A percentile compares a stretch with the other conserved stretches of the same genome.
These are phyloP conservation scores for Chrysoporthe deuterocubensis DNA, from an alignment of 2,329 filamentous ascomycete species.

Conservation along the genomic window DNA sequence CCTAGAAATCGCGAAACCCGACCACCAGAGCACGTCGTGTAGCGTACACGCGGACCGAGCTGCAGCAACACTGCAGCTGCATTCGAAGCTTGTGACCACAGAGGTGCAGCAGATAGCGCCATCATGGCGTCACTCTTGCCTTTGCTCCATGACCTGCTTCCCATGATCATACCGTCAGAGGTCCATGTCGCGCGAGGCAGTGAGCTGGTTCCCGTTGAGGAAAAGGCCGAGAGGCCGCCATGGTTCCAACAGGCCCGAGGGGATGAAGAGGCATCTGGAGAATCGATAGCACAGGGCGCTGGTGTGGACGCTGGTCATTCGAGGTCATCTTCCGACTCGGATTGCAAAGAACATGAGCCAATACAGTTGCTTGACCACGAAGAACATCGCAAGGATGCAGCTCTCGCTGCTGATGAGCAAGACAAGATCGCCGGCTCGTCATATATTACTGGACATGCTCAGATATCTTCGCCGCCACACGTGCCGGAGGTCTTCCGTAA, in stretches of 20 bases:
- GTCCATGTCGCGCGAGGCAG: constrained; percentile 58
- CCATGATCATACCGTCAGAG: constrained; percentile 61
- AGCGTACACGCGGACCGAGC: not conserved
- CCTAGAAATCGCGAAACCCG: not conserved
- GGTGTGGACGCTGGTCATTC: constrained; percentile 7
- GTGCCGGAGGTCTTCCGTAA: constrained; percentile 42
- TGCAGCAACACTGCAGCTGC: not conserved
- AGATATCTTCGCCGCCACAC: constrained; percentile 17
- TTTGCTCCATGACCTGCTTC: constrained; percentile 60
- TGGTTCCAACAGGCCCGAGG: constrained; percentile 14
- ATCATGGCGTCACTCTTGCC: constrained; percentile 58
- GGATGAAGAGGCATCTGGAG: constrained; percentile 34
- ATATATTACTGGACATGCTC: not conserved
- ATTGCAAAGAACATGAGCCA: constrained; percentile 42
- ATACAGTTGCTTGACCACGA: constrained; percentile 26
- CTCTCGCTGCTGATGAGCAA: not conserved
- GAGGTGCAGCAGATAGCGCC: not conserved
- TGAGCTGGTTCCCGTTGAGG: constrained; percentile 16
- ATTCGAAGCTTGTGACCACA: not conserved
- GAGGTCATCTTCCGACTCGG: constrained; percentile 6
- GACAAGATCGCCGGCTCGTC: not conserved
- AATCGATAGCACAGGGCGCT: not conserved
- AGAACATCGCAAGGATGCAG: not conserved
- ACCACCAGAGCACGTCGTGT: constrained; percentile 4
- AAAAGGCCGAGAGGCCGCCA: constrained; percentile 17